These are phyloP conservation scores for Fusarium protoensiforme DNA, from an alignment of 2,329 filamentous ascomycete species.

Conservation along the genomic window DNA sequence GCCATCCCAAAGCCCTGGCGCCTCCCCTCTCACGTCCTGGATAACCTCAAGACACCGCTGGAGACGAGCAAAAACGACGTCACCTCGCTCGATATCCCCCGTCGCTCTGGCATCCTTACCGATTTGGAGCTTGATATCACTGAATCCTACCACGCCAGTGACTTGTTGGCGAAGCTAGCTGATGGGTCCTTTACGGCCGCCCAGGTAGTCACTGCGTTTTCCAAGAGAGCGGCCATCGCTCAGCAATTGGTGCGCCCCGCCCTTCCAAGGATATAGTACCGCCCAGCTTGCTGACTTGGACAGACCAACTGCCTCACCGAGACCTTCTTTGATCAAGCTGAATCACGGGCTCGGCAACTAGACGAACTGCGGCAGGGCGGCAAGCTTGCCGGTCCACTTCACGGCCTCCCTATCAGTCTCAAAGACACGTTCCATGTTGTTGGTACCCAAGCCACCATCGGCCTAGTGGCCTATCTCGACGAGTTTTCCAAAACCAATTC, in stretches of 20 bases:
- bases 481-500: neutral
- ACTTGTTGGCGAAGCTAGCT: slow-evolving; percentile 50
- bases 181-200: slow-evolving; percentile 46
- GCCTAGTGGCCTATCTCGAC: slow-evolving; percentile 11
- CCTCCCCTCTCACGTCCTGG: slow-evolving; percentile 5
- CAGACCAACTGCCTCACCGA: slow-evolving; percentile 54
- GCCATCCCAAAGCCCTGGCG: slow-evolving; percentile 22
- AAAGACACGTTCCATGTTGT: slow-evolving; percentile 18
- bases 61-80: slow-evolving; percentile 24
- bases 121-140: slow-evolving; percentile 57
- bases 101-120: slow-evolving; percentile 51
- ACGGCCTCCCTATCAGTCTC: slow-evolving; percentile 26
- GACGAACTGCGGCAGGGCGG: slow-evolving; percentile 22
- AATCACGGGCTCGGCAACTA: slow-evolving; percentile 23
- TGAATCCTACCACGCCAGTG: slow-evolving; percentile 51
- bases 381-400: slow-evolving; percentile 24
- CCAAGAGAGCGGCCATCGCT: slow-evolving; percentile 43
- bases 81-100: slow-evolving; percentile 21
- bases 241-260: slow-evolving; percentile 41
- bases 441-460: slow-evolving; percentile 14
- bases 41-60: neutral
- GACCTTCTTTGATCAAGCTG: slow-evolving; percentile 55
- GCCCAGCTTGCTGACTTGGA: neutral
- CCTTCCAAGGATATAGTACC: neutral
- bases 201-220: slow-evolving; percentile 49